Evolutionary conservation across 2,329 filamentous ascomycete species (phyloP).

Genomic region (Neonectria neomacrospora): DNA sequence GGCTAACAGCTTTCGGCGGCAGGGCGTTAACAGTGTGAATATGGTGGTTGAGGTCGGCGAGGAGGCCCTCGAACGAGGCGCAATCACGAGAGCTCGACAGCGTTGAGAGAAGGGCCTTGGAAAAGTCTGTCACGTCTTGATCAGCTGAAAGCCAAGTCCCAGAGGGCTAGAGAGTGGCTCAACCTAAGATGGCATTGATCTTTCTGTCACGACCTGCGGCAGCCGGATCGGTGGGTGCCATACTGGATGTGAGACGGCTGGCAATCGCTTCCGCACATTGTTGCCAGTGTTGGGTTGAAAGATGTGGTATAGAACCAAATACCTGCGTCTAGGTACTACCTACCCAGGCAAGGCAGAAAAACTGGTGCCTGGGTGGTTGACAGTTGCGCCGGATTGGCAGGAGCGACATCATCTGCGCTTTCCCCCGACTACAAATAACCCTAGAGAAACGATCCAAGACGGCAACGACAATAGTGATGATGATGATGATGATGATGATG

Average conservation of each 20-base stretch:
- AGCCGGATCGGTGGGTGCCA: slow-evolving; percentile 36
- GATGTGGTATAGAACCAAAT: too few species aligned
- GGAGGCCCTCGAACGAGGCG: slow-evolving; percentile 56
- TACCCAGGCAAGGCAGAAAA: too few species aligned
- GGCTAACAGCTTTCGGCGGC: neutral
- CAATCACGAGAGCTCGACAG: slow-evolving; percentile 32
- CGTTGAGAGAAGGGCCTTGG: slow-evolving; percentile 40
- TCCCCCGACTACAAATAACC: neutral
- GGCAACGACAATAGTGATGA: neutral
- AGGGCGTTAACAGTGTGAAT: slow-evolving; percentile 39
- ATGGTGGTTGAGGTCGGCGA: slow-evolving; percentile 46
- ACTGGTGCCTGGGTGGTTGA: too few species aligned
- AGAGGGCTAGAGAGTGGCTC: neutral
- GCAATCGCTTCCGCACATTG: neutral
- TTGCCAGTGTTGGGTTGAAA: neutral
- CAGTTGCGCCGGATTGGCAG: slow-evolving; percentile 9
- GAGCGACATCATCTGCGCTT: slow-evolving; percentile 17
- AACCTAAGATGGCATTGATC: slow-evolving; percentile 41
- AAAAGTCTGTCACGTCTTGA: slow-evolving; percentile 42
- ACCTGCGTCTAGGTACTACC: too few species aligned
- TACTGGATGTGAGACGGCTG: slow-evolving; percentile 16
- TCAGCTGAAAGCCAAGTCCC: neutral
- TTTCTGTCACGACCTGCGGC: slow-evolving; percentile 38
- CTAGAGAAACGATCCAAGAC: neutral
- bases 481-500: neutral